Conservation (phyloP, 768 basidiomycete genomes). For the Amanita phalloides region DNA sequence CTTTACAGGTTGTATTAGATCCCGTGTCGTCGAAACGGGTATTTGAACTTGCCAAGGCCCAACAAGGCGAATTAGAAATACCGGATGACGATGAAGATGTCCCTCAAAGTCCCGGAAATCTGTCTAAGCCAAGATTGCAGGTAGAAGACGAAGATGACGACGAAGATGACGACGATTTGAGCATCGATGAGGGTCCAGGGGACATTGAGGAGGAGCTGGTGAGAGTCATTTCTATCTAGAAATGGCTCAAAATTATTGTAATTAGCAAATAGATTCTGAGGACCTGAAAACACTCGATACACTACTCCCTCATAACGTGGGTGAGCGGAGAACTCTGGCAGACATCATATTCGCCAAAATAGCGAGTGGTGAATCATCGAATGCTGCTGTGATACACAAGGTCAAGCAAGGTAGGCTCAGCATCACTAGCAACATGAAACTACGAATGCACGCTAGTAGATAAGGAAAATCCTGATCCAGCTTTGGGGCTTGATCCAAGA, state of each 20-base stretch:
- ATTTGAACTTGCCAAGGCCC: constrained; percentile 84
- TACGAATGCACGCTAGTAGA: constrained; percentile 19
- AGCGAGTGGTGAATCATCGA: constrained; percentile 48
- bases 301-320: constrained; percentile 63
- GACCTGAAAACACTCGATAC: constrained; percentile 83
- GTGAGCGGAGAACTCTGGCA: constrained; percentile 78
- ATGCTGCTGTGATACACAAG: constrained; percentile 47
- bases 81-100: constrained; percentile 52
- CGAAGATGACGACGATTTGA: constrained; percentile 3
- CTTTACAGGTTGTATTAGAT: constrained; percentile 55
- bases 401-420: constrained; percentile 43
- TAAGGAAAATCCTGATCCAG: constrained; percentile 59
- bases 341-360: constrained; percentile 97
- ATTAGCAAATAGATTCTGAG: constrained; percentile 79
- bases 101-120: constrained; percentile 16
- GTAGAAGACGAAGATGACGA: constrained; percentile 3
- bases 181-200: constrained; percentile 24
- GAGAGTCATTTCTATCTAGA: constrained; percentile 15
- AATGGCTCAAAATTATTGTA: constrained; percentile 8
- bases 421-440: background rate
- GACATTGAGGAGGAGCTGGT: constrained; percentile 59
- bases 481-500: constrained; percentile 82
- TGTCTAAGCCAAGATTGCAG: background rate
- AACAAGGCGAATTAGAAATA: constrained; percentile 81
- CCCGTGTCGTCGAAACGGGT: constrained; percentile 79